These are phyloP conservation scores for Cydonia oblonga DNA, from an alignment of 331 rosid species.

Conservation along the genomic window DNA sequence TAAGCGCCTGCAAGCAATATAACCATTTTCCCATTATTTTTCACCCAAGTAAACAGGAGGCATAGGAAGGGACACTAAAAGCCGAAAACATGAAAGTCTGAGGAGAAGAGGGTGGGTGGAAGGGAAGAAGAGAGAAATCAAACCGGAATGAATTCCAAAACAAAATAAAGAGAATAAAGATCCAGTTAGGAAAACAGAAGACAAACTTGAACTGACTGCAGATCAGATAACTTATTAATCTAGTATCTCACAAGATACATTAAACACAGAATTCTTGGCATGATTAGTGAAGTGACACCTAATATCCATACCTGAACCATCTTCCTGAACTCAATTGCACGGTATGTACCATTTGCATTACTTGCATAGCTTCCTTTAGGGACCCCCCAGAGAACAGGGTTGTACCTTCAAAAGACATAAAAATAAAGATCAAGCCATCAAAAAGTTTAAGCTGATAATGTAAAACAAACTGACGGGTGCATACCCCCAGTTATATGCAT, in stretches of 20 bases:
- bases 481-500: conserved; percentile 98
- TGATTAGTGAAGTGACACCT: conserved; percentile 6
- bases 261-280: conserved; percentile 8
- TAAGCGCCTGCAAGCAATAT: conserved; percentile 60
- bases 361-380: conserved; percentile 98
- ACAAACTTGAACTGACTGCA: conserved; percentile 4
- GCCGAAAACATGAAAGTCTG: not conserved
- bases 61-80: not conserved
- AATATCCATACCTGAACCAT: conserved; percentile 69
- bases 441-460: conserved; percentile 1
- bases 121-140: not conserved
- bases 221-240: not conserved
- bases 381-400: conserved; percentile 93
- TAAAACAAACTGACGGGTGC: conserved; percentile 10
- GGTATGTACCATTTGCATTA: conserved; percentile 64
- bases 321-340: conserved; percentile 71
- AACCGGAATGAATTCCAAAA: too few species aligned
- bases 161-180: not conserved
- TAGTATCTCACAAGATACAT: not conserved
- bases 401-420: conserved; percentile 48
- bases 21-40: not conserved
- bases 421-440: conserved; percentile 11
- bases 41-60: not conserved
- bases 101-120: not conserved
- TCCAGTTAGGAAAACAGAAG: not conserved